Evolutionary conservation across 2,329 filamentous ascomycete genomes (phyloP).

Genomic region (Boeremia exigua): DNA sequence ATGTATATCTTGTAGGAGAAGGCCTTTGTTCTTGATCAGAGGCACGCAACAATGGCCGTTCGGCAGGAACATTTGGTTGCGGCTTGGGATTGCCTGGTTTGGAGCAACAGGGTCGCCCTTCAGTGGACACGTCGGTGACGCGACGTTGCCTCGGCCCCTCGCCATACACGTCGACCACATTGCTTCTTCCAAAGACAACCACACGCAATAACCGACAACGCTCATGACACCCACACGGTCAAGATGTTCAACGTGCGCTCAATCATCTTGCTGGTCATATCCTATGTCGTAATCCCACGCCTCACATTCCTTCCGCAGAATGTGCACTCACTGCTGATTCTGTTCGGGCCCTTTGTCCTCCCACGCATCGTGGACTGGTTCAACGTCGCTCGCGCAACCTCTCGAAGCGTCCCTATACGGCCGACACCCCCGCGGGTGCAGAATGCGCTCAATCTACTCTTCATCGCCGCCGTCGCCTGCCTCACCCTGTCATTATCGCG

Average conservation of each 20-base stretch:
- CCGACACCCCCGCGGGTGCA: constrained; percentile 61
- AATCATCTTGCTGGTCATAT: constrained; percentile 39
- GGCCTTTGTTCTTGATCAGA: no score
- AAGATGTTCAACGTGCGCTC: constrained; percentile 45
- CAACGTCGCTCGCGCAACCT: constrained; percentile 57
- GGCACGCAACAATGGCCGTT: no score
- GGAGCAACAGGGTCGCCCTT: no score
- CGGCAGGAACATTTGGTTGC: no score
- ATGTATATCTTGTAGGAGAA: no score
- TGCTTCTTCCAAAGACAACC: neutral
- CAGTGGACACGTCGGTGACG: neutral
- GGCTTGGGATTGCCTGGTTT: no score
- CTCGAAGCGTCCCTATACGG: constrained; percentile 57
- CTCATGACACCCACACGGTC: constrained; percentile 5
- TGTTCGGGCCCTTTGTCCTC: constrained; percentile 73
- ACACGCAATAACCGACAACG: neutral
- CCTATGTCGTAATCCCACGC: constrained; percentile 46
- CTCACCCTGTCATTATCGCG: constrained; percentile 69
- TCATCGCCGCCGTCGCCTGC: constrained; percentile 59
- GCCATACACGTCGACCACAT: constrained; percentile 10
- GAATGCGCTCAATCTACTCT: constrained; percentile 67
- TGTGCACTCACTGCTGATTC: constrained; percentile 50
- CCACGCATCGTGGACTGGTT: constrained; percentile 71
- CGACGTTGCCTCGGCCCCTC: constrained; percentile 2
- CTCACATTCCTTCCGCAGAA: constrained; percentile 45